Conservation (phyloP, 2,329 filamentous ascomycete genomes). For the Catunica adiposa region DNA sequence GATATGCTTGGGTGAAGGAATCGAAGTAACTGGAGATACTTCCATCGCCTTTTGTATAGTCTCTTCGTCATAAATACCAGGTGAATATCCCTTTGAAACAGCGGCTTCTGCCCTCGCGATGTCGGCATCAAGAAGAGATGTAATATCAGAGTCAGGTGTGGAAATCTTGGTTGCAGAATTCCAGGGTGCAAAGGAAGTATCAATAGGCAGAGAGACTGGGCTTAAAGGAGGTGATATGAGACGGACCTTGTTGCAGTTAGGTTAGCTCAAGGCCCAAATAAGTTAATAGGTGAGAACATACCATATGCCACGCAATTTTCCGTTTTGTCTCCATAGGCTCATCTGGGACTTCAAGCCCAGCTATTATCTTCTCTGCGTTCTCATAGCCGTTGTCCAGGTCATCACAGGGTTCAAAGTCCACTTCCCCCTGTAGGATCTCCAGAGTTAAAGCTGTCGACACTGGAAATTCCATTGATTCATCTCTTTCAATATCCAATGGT, state of each 20-base stretch:
- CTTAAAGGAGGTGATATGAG: conserved; percentile 11
- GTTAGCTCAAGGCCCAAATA: neutral
- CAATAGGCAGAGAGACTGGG: neutral
- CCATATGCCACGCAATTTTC: neutral
- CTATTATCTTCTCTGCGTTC: neutral
- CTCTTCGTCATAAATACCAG: conserved; percentile 1
- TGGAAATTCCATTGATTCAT: conserved; percentile 13
- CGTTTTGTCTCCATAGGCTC: neutral
- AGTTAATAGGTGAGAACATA: too few species aligned
- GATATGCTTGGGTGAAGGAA: neutral
- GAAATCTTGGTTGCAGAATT: conserved; percentile 4
- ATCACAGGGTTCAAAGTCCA: conserved; percentile 6
- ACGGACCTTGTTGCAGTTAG: conserved; percentile 1
- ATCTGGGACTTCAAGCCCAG: neutral
- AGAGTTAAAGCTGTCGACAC: neutral
- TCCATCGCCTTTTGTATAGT: conserved; percentile 2
- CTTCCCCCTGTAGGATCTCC: conserved; percentile 5
- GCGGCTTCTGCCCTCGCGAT: conserved; percentile 2
- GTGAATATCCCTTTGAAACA: neutral
- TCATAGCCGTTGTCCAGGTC: neutral
- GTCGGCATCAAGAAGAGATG: conserved; percentile 8
- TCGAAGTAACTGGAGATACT: neutral
- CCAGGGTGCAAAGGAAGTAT: conserved; percentile 6
- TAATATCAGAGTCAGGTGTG: conserved; percentile 10
- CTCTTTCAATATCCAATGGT: conserved; percentile 7